Evolutionary conservation across 2,329 filamentous ascomycete species (phyloP), one percentile per base, ranked within the genome.

Genomic region (Annulohypoxylon truncatum): DNA sequence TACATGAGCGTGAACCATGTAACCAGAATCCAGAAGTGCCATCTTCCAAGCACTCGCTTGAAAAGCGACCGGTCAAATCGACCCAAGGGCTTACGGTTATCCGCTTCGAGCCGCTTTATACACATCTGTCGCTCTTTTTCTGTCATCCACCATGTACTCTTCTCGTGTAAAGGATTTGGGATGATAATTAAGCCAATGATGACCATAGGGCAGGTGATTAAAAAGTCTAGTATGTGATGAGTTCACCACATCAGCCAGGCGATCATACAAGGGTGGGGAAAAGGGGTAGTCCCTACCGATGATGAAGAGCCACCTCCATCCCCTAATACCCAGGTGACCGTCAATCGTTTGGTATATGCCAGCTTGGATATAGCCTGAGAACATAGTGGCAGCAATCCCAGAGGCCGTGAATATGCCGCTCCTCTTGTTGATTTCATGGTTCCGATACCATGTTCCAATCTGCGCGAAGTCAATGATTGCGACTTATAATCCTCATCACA

Each of bases 231-330:
- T 29, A 54, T 31, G 22, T 9, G 26, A 51, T 10, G 29, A 12
- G 42, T 56, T 55, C 47, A 20, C 35, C 31, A 18, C 5, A 13
- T 33, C 22, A n/a, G 28, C 26, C 29, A 10, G 20, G n/a, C 18
- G 26, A 38, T 35, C 18, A 33, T 33, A 24, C 3, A 33, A 13
- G 8, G 8, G 15, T 42, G 73, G 73, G 7, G 74, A 74, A 7
- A 77, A 72, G 0, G 60, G 52, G 35, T 13, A 33, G 1, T 15
- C 2, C 84, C 54, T 0, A 82, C 82, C 57, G 28, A 86, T 84
- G n/a, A 86, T 82, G 51, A 85, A 87, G 0, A 85, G 73, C 82
- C 79, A 81, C 53, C 76, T 71, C 82, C 82, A 84, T 0, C 83
- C 83, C 0, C 80, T 74, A 73, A 83, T 78, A 0, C 82, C 82